Percentiles rank a stretch among this genome's conserved stretches.
Evolutionary conservation across 2,329 filamentous ascomycete species (phyloP).

Genomic region (Niveomyces coronatus): DNA sequence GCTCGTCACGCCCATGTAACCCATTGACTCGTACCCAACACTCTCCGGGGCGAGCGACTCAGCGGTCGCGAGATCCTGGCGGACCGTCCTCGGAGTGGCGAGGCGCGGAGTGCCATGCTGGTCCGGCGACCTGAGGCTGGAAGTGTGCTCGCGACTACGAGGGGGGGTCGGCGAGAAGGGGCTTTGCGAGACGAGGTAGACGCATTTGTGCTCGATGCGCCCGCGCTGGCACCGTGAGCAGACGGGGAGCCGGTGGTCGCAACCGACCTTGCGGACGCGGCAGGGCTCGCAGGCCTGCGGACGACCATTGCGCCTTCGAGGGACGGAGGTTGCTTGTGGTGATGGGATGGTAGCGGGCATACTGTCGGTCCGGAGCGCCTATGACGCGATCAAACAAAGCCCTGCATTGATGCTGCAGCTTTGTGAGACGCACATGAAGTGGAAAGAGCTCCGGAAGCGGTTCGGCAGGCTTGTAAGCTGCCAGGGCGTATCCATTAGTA

Average conservation of each 20-base stretch:
- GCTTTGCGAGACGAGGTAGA: slow-evolving; percentile 18
- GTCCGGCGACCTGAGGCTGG: not conserved
- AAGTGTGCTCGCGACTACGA: slow-evolving; percentile 1
- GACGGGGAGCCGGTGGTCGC: slow-evolving; percentile 25
- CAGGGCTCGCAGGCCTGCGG: slow-evolving; percentile 21
- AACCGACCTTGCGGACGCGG: slow-evolving; percentile 27
- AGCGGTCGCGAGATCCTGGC: not conserved
- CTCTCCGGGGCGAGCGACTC: slow-evolving; percentile 1
- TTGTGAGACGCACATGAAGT: too few relatives aligned
- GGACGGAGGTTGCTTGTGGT: slow-evolving; percentile 4
- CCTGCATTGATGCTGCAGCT: too few relatives aligned
- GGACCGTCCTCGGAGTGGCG: not conserved
- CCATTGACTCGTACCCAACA: slow-evolving; percentile 12
- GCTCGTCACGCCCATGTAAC: slow-evolving; percentile 28
- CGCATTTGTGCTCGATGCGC: slow-evolving; percentile 20
- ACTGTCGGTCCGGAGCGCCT: not conserved
- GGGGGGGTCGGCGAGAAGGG: slow-evolving; percentile 1
- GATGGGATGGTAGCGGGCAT: slow-evolving; percentile 1
- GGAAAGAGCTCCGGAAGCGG: too few relatives aligned
- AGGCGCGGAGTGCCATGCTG: not conserved
- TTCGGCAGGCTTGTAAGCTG: too few relatives aligned
- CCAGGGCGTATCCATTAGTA: too few relatives aligned
- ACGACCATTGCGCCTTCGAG: slow-evolving; percentile 9
- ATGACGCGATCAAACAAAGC: too few relatives aligned
- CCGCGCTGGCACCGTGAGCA: slow-evolving; percentile 25